A percentile compares a stretch with the other conserved stretches of the same genome.
Conservation (phyloP, 257 asterid species). For the Scutellaria barbata region DNA sequence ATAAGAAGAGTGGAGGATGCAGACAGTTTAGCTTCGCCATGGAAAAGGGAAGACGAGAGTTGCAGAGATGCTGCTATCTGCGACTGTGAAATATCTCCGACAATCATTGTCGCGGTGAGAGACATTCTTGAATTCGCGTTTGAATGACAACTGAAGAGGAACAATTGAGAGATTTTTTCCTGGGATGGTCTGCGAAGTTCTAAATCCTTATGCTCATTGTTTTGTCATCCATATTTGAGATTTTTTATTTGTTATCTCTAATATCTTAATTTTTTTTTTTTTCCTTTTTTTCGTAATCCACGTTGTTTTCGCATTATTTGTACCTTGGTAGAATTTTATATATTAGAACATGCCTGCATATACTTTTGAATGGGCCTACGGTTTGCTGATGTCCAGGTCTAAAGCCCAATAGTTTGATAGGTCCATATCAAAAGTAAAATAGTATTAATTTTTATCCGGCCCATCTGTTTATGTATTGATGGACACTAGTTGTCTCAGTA, state of each 20-base stretch:
- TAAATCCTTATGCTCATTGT: neutral
- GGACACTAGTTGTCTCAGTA: too few relatives aligned
- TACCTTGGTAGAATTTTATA: too few relatives aligned
- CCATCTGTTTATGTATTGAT: too few relatives aligned
- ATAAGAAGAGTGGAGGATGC: slow-evolving; percentile 46
- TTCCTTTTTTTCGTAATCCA: too few relatives aligned
- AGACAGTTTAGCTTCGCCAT: slow-evolving; percentile 45
- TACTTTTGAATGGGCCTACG: neutral
- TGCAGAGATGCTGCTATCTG: slow-evolving; percentile 37
- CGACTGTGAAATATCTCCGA: slow-evolving; percentile 39
- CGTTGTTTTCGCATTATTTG: too few relatives aligned
- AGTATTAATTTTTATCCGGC: too few relatives aligned
- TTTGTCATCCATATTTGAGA: neutral
- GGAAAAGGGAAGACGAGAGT: slow-evolving; percentile 47
- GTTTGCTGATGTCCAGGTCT: neutral
- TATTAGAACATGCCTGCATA: neutral
- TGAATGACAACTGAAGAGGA: neutral
- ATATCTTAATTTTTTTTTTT: neutral
- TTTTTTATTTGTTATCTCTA: neutral
- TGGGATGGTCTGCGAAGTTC: neutral
- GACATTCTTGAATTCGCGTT: neutral
- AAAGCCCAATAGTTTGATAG: neutral
- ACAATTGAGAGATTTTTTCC: neutral
- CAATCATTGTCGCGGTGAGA: slow-evolving; percentile 46
- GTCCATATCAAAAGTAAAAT: neutral